Conservation (phyloP, 129 eudicot species). For the Ambrosia trifida region DNA sequence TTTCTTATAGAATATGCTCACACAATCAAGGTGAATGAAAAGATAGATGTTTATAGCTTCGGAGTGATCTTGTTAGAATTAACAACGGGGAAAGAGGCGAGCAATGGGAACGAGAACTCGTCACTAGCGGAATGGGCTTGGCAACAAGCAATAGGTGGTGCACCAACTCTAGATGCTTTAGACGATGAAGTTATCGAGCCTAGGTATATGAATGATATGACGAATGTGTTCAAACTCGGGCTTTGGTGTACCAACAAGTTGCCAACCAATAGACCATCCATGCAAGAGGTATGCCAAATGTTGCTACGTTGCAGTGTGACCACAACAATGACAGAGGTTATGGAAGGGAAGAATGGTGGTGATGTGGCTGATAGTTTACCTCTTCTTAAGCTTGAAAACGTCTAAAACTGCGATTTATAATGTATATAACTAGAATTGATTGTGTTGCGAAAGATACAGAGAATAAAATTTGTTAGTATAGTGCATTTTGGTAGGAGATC, state of each 20-base stretch:
- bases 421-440: conserved; percentile 25
- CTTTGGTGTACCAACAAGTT: conserved; percentile 66
- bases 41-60: conserved; percentile 79
- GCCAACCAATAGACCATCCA: conserved; percentile 69
- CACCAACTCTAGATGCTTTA: conserved; percentile 43
- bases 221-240: conserved; percentile 61
- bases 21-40: conserved; percentile 63
- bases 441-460: not conserved
- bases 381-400: conserved; percentile 49
- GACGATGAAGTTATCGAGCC: conserved; percentile 55
- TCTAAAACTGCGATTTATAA: conserved; percentile 2
- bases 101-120: conserved; percentile 50
- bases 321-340: not conserved
- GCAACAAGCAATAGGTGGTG: conserved; percentile 45
- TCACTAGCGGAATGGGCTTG: conserved; percentile 74
- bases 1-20: conserved; percentile 63
- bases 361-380: conserved; percentile 54
- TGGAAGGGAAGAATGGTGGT: conserved; percentile 13
- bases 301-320: conserved; percentile 41
- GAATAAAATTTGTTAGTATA: not conserved
- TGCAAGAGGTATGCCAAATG: conserved; percentile 67
- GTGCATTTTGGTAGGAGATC: no score
- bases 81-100: conserved; percentile 78
- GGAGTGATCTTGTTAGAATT: conserved; percentile 85
- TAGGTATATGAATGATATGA: conserved; percentile 54